Conservation (phyloP, 2,329 filamentous ascomycete species). For the Penicillium sp. region DNA sequence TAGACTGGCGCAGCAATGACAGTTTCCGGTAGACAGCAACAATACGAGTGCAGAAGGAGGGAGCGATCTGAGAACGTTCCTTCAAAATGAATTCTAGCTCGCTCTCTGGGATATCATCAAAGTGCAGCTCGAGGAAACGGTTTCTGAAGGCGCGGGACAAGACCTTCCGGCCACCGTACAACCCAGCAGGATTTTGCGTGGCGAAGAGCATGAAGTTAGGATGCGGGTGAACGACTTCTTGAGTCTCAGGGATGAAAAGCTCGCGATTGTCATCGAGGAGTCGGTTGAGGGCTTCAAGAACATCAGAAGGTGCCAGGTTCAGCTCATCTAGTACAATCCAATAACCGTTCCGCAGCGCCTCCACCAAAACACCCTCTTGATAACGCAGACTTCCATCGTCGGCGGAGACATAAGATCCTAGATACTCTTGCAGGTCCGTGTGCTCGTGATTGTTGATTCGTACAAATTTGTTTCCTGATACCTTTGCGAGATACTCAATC, state of each 20-base stretch:
- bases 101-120: slow-evolving; percentile 94
- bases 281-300: slow-evolving; percentile 92
- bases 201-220: slow-evolving; percentile 97
- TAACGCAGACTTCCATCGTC: slow-evolving; percentile 81
- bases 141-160: slow-evolving; percentile 95
- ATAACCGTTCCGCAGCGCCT: slow-evolving; percentile 86
- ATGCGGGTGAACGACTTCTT: slow-evolving; percentile 88
- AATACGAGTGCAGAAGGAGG: slow-evolving; percentile 86
- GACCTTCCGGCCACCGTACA: slow-evolving; percentile 93
- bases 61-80: slow-evolving; percentile 81
- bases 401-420: slow-evolving; percentile 89
- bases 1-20: slow-evolving; percentile 83
- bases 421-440: slow-evolving; percentile 94
- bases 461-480: slow-evolving; percentile 94
- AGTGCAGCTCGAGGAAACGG: slow-evolving; percentile 93
- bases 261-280: slow-evolving; percentile 95
- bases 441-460: slow-evolving; percentile 99
- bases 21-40: slow-evolving; percentile 93
- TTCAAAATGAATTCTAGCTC: slow-evolving; percentile 91
- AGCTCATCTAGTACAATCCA: slow-evolving; percentile 99
- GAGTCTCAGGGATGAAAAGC: slow-evolving; percentile 91
- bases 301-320: slow-evolving; percentile 94
- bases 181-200: slow-evolving; percentile 91
- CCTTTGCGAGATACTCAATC: slow-evolving; percentile 97
- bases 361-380: slow-evolving; percentile 89